Evolutionary conservation across 306 rosid genomes (phyloP).

Genomic region (Corylus avellana): DNA sequence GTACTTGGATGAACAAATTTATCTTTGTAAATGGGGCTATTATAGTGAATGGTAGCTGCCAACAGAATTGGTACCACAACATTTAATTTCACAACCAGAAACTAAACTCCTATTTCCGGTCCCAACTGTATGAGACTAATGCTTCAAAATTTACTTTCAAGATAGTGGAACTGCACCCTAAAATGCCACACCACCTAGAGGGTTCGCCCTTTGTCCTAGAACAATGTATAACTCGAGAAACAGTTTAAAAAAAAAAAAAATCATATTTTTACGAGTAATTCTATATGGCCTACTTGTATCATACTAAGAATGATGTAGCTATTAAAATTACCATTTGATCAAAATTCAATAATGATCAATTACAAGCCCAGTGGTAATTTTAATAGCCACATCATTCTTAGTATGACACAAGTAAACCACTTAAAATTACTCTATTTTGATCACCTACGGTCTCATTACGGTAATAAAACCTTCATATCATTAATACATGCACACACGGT

Average conservation of each 20-base stretch:
- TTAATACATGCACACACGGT: neutral
- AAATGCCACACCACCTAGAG: neutral
- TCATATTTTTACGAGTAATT: neutral
- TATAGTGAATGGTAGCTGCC: neutral
- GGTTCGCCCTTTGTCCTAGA: neutral
- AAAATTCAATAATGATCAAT: too few relatives aligned
- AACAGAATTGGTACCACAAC: neutral
- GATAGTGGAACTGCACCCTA: neutral
- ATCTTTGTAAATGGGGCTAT: neutral
- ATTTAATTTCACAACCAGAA: neutral
- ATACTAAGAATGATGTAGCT: too few relatives aligned
- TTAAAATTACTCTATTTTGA: too few relatives aligned
- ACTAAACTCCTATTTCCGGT: neutral
- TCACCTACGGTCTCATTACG: neutral
- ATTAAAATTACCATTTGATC: too few relatives aligned
- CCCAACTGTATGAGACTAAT: too few relatives aligned
- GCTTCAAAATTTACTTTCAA: neutral
- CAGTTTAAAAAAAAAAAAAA: neutral
- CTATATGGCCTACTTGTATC: too few relatives aligned
- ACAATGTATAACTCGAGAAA: neutral
- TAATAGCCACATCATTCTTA: too few relatives aligned
- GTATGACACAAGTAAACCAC: too few relatives aligned
- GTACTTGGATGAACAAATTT: neutral
- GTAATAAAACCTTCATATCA: neutral
- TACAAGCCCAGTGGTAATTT: too few relatives aligned